Evolutionary conservation across 768 basidiomycete genomes (phyloP).

Genomic region (Mycena amicta): DNA sequence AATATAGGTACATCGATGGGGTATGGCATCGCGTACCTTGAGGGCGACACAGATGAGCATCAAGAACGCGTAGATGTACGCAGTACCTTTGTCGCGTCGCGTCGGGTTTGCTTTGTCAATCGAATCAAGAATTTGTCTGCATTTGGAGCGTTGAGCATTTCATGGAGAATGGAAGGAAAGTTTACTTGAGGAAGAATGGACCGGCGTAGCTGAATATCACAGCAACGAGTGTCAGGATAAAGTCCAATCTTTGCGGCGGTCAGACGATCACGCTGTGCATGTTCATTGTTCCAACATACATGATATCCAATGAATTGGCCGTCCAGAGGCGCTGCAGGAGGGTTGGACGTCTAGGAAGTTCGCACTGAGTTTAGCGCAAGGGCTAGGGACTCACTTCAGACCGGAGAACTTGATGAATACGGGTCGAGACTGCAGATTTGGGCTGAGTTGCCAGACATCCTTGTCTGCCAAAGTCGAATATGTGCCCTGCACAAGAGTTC

Average conservation of each 20-base stretch:
- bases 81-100: conserved; percentile 52
- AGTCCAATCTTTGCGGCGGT: conserved; percentile 62
- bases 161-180: conserved; percentile 1
- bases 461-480: conserved; percentile 60
- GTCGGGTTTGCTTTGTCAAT: conserved; percentile 45
- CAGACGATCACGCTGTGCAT: too few relatives aligned
- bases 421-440: conserved; percentile 65
- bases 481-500: conserved; percentile 37
- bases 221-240: conserved; percentile 65
- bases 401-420: conserved; percentile 53
- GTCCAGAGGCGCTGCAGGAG: conserved; percentile 44
- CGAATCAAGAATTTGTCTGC: not conserved
- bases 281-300: conserved; percentile 31
- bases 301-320: conserved; percentile 48
- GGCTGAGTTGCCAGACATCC: conserved; percentile 74
- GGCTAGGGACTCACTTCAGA: not conserved
- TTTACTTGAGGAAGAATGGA: conserved; percentile 82
- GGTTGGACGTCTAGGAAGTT: conserved; percentile 35
- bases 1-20: not conserved
- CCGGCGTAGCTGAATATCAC: conserved; percentile 76
- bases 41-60: conserved; percentile 62
- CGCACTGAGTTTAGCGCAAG: not conserved
- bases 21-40: conserved; percentile 40
- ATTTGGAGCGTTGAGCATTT: not conserved
- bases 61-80: conserved; percentile 79